phyloP scores from a whole-genome alignment of 371 early-diverging fungal genomes.

The Haplosporangium sp. region DNA sequence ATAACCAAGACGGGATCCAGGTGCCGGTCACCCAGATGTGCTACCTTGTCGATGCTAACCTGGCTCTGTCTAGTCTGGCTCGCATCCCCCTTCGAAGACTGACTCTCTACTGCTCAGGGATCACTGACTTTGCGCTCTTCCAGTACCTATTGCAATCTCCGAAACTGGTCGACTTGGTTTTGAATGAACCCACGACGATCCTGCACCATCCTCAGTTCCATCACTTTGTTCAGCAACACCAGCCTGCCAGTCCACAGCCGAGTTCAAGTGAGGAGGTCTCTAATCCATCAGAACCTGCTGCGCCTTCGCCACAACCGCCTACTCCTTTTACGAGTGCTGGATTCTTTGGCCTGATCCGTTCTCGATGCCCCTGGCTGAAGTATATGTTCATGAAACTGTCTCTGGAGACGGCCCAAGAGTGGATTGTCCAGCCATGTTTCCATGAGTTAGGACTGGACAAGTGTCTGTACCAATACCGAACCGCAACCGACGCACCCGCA shows the following conservation, averaged over 20 bases:
- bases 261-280: neutral
- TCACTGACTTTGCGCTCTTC: constrained; percentile 46
- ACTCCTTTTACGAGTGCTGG: constrained; percentile 37
- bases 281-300: neutral
- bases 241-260: neutral
- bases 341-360: constrained; percentile 29
- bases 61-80: constrained; percentile 22
- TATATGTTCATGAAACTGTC: constrained; percentile 54
- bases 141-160: constrained; percentile 25
- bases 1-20: constrained; percentile 13
- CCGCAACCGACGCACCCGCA: constrained; percentile 42
- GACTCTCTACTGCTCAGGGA: constrained; percentile 52
- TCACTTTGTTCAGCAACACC: constrained; percentile 29
- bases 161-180: constrained; percentile 32
- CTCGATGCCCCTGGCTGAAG: constrained; percentile 30
- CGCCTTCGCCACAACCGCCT: neutral
- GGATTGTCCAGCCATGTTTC: constrained; percentile 49
- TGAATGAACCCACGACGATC: constrained; percentile 47
- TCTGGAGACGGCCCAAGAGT: constrained; percentile 52
- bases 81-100: constrained; percentile 34
- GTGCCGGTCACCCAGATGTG: constrained; percentile 46
- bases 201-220: constrained; percentile 45
- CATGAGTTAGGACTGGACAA: constrained; percentile 31
- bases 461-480: constrained; percentile 47
- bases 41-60: constrained; percentile 27